Conservation (phyloP, 768 basidiomycete species). For the Paxillus rubicundulus region DNA sequence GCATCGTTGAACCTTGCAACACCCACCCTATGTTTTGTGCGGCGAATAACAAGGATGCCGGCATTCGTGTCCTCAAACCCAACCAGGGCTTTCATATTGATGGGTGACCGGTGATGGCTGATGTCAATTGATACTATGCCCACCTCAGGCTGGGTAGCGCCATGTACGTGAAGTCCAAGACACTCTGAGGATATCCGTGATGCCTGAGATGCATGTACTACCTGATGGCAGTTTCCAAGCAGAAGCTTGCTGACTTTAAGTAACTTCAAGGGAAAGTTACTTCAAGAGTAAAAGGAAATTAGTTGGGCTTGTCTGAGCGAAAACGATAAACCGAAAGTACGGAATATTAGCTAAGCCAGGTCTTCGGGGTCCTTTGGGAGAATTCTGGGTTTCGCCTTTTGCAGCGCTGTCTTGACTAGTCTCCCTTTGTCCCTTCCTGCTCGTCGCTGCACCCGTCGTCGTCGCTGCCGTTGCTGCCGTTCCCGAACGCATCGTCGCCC, state of each 20-base stretch:
- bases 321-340: background rate
- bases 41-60: no score
- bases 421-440: constrained; percentile 29
- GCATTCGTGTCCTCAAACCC: no score
- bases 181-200: background rate
- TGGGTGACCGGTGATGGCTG: no score
- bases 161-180: background rate
- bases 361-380: constrained; percentile 34
- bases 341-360: constrained; percentile 21
- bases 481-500: constrained; percentile 23
- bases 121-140: no score
- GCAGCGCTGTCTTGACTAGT: constrained; percentile 34
- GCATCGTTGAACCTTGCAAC: no score
- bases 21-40: no score
- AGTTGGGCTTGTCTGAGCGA: constrained; percentile 3
- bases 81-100: no score
- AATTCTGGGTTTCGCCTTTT: constrained; percentile 33
- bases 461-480: constrained; percentile 23
- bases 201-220: background rate
- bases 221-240: background rate
- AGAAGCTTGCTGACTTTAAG: no score
- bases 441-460: constrained; percentile 25
- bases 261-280: no score
- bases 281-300: no score
- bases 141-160: no score